Evolutionary conservation across 2,329 filamentous ascomycete species (phyloP), one percentile per base, ranked within the genome.

Genomic region (Talaromyces sp.): DNA sequence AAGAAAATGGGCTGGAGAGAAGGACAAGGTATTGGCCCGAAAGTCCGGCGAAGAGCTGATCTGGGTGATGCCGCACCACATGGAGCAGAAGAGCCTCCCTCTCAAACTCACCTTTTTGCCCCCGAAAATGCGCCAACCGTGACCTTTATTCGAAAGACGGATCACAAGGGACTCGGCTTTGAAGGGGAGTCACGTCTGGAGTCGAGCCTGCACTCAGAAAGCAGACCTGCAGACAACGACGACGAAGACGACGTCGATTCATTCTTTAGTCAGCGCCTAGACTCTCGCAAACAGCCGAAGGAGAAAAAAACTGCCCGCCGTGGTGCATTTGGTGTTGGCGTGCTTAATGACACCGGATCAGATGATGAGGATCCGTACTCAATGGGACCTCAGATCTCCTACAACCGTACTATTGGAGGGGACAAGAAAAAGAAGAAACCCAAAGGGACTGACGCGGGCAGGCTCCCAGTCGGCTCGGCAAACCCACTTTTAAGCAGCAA

Each of bases 351-450:
- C 66, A 95, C 88, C 21, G 93, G 92, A 11, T 97, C 93, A 4
- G 95, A 98, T 66, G 93, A 97, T 52, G 95, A 98, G 68, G 93
- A 97, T 69, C 90, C 91, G 0, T 98, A 96, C 71, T 90, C 93
- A 61, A 88, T 98, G 58, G 93, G 93, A 0, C 95, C 95, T 0
- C 89, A 87, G 66, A 96, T 97, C 71, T 91, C 88, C 13, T 96
- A 96, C 74, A 96, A 90, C 67, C 85, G 87, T 46, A 82, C 88
- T 5, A 85, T 97, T 62, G 92, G 91, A 19, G 89, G 88, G 0
- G 89, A 93, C 64, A 96, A 90, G 74, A 89, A 88, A 72, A 89
- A 84, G 68, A 87, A 88, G 69, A 85, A 84, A 61, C 38, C 64
- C 49, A 81, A 81, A 61, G 52, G 70, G 19, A 51, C 62, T 1